These are phyloP conservation scores for Fusarium torulosum DNA, from an alignment of 2,329 filamentous ascomycete species.

Conservation along the genomic window DNA sequence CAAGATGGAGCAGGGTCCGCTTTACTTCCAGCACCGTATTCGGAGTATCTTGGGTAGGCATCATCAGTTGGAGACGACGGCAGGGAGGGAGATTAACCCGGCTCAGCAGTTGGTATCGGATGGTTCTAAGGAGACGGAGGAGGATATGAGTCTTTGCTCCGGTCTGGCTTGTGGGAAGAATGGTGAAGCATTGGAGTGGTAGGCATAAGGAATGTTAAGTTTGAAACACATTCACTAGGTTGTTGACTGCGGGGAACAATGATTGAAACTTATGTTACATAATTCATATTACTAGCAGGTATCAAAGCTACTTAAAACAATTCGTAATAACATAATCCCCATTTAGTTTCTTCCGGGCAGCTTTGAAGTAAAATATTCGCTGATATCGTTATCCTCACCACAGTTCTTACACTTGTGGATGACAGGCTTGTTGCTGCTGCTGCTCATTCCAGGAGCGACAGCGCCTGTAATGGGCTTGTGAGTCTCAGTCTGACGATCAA, in stretches of 20 bases:
- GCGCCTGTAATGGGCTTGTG: neutral
- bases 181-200: neutral
- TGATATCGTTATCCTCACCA: slow-evolving; percentile 28
- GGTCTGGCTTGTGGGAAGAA: neutral
- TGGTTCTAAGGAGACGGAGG: neutral
- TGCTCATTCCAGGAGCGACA: neutral
- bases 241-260: no score
- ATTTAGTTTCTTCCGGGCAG: neutral
- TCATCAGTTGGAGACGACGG: no score
- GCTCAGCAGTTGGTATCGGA: no score
- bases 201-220: no score
- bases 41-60: no score
- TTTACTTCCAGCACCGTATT: no score
- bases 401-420: slow-evolving; percentile 33
- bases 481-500: neutral
- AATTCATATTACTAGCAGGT: neutral
- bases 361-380: slow-evolving; percentile 12
- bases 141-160: neutral
- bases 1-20: no score
- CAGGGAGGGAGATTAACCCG: no score
- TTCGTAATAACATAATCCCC: neutral
- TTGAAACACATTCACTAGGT: no score
- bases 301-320: neutral
- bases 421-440: slow-evolving; percentile 10
- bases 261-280: neutral